Conservation (phyloP, 2,329 filamentous ascomycete species). For the Neopestalotiopsis sp. region DNA sequence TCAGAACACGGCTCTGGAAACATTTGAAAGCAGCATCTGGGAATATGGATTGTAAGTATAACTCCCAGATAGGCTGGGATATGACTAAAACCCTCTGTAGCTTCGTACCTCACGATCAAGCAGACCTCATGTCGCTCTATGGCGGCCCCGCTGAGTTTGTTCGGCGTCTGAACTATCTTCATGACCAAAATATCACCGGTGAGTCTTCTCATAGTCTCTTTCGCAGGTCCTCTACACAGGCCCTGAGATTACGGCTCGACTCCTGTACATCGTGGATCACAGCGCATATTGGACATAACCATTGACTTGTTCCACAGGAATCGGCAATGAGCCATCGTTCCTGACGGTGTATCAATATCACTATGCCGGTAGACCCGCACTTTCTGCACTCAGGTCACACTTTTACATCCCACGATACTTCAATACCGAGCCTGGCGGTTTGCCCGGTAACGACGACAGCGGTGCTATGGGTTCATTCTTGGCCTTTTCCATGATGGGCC, state of each 20-base stretch:
- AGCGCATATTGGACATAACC: too few species aligned
- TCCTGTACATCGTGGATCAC: too few species aligned
- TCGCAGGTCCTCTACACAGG: conserved; percentile 28
- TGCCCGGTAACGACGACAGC: conserved; percentile 74
- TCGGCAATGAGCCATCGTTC: conserved; percentile 52
- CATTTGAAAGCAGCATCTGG: conserved; percentile 75
- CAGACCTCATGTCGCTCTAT: conserved; percentile 59
- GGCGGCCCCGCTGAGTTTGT: conserved; percentile 64
- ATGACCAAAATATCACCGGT: conserved; percentile 63
- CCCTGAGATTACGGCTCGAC: too few species aligned
- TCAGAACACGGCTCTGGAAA: conserved; percentile 67
- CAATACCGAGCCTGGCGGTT: conserved; percentile 59
- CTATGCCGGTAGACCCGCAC: conserved; percentile 67
- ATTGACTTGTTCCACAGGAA: conserved; percentile 36
- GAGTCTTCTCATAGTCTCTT: conserved; percentile 43
- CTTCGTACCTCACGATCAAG: conserved; percentile 60
- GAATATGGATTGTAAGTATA: conserved; percentile 69
- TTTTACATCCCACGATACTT: conserved; percentile 71
- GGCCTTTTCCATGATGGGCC: conserved; percentile 70
- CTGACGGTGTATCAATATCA: conserved; percentile 72
- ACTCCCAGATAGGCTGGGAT: background rate
- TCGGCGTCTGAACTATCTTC: conserved; percentile 66
- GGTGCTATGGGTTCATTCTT: conserved; percentile 74
- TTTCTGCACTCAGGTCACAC: conserved; percentile 60
- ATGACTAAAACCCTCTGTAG: conserved; percentile 24